Evolutionary conservation across 257 asterid species (phyloP), one percentile per base, ranked within the genome.

Genomic region (Solanum pennellii): DNA sequence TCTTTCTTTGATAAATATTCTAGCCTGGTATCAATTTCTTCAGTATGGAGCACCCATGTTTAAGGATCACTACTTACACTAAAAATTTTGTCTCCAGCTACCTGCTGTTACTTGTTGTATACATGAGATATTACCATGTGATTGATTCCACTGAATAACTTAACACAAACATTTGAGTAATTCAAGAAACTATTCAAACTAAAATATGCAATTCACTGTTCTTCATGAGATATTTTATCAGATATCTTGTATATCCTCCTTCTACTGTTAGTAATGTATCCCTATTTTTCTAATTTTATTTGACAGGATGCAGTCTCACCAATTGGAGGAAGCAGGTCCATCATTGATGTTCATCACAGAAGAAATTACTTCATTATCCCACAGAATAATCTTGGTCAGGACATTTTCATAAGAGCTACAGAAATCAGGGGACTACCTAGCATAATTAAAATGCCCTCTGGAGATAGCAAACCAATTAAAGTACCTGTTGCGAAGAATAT

Each of bases 311-410:
- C 92, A 39, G 90, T 75, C 88, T 91, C 93, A 79, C 89, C 96
- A 13, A 72, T 89, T 86, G 87, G 88, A 89, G 92, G 92, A 89
- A 91, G 90, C 74, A 91, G 90, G 88, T 91, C 97, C 77, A 90
- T 92, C 88, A 89, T 91, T 91, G 94, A 94, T 91, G 94, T 94
- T 87, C 97, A 94, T 88, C 96, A 95, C 89, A 95, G 89, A 89
- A 90, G 90, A 92, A 92, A 89, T 87, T 92, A 93, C 90, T 91
- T 92, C 88, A 91, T 97, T 77, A 91, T 94, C 83, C 99, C 98
- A 84, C 95, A 94, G 90, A 97, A 97, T 91, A 94, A 93, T 90
- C 97, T 97, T 86, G 99, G 98, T 86, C 94, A 90, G 94, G 98
- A 95, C 92, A 94, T 97, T 87, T 97, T 93, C 89, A 92, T 95